A percentile compares a stretch with the other conserved stretches of the same genome.
Evolutionary conservation across 495 filamentous ascomycete species (phyloP).

Genomic region (Xylaria castorea): DNA sequence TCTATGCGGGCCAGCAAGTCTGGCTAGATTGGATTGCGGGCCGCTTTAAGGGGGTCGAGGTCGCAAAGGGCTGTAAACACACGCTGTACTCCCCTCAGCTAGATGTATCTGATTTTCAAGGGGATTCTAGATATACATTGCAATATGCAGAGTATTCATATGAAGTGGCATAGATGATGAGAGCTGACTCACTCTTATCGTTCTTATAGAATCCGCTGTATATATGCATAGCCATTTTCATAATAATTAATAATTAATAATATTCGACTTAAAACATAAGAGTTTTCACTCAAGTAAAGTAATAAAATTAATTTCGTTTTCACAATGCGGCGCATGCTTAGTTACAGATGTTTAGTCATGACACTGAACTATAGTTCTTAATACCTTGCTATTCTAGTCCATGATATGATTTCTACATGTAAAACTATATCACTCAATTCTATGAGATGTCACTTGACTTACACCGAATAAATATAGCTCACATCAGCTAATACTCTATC

Average conservation of each 20-base stretch:
- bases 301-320: no score
- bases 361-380: no score
- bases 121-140: background rate
- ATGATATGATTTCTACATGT: no score
- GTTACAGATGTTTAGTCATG: no score
- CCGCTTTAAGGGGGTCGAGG: background rate
- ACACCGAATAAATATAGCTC: no score
- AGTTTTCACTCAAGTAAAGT: no score
- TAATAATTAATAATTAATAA: background rate
- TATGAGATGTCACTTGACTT: background rate
- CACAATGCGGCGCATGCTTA: no score
- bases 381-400: no score
- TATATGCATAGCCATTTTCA: no score
- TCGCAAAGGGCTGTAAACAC: background rate
- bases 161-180: background rate
- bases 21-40: background rate
- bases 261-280: background rate
- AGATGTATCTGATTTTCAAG: background rate
- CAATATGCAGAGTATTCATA: background rate
- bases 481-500: background rate
- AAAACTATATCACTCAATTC: background rate
- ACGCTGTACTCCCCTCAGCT: background rate
- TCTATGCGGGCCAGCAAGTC: background rate
- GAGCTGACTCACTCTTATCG: background rate
- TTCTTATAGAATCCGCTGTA: background rate